Evolutionary conservation across 169 alveolate species (phyloP).

Genomic region (Plasmodium berghei): DNA sequence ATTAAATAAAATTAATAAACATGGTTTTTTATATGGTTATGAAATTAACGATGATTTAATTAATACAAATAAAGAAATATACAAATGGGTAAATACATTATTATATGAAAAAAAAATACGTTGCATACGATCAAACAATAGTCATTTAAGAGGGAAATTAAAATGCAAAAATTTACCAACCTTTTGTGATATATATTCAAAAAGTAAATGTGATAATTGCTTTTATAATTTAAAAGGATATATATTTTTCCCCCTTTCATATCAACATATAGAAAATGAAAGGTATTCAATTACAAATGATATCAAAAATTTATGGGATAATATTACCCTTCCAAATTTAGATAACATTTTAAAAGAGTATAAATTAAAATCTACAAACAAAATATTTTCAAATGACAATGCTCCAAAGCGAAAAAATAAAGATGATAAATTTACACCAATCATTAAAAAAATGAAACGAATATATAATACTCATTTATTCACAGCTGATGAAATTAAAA

Average conservation of each 20-base stretch:
- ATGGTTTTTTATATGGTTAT: constrained; percentile 75
- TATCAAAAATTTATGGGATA: constrained; percentile 81
- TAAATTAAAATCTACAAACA: constrained; percentile 73
- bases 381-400: constrained; percentile 48
- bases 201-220: constrained; percentile 79
- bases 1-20: constrained; percentile 62
- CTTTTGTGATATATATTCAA: constrained; percentile 79
- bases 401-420: constrained; percentile 57
- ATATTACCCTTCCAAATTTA: constrained; percentile 63
- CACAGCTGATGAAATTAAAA: constrained; percentile 83
- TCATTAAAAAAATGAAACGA: constrained; percentile 80
- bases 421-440: constrained; percentile 65
- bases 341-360: constrained; percentile 60
- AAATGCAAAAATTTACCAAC: constrained; percentile 77
- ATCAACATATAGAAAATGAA: constrained; percentile 78
- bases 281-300: constrained; percentile 77
- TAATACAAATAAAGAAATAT: constrained; percentile 66
- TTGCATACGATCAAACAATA: constrained; percentile 78
- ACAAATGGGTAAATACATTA: constrained; percentile 74
- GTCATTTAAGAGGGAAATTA: constrained; percentile 79
- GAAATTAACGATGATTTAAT: constrained; percentile 77
- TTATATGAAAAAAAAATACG: constrained; percentile 77
- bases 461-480: constrained; percentile 82
- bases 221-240: constrained; percentile 76
- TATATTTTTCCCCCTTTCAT: constrained; percentile 79